These are phyloP conservation scores for Agaricus subrufescens DNA, from an alignment of 768 basidiomycete genomes.

Conservation along the genomic window DNA sequence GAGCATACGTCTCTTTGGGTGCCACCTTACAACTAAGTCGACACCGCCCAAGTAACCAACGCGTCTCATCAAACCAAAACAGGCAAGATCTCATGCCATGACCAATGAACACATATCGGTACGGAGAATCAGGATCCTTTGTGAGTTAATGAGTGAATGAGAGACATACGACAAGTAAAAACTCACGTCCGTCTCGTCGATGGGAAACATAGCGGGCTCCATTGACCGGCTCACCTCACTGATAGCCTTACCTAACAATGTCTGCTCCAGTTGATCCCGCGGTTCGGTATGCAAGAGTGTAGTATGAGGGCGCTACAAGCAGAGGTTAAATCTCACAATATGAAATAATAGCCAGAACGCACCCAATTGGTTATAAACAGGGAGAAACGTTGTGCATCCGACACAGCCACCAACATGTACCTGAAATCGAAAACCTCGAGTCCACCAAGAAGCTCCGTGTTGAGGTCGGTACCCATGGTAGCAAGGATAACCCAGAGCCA, in stretches of 20 bases:
- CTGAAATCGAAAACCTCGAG: no score
- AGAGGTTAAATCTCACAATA: background rate
- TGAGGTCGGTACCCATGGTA: no score
- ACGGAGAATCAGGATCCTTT: background rate
- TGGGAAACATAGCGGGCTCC: background rate
- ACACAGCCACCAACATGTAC: no score
- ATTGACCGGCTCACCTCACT: background rate
- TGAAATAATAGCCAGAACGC: background rate
- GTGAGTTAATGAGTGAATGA: background rate
- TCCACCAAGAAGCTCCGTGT: no score
- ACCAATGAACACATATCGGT: background rate
- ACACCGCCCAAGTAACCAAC: no score
- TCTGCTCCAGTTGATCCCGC: background rate
- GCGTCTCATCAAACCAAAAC: background rate
- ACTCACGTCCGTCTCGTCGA: background rate
- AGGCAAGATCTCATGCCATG: background rate
- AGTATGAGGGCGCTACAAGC: background rate
- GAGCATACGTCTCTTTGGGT: background rate
- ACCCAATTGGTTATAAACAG: no score
- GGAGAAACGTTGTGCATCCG: no score
- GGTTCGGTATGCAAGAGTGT: background rate
- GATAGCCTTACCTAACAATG: background rate
- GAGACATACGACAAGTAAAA: background rate
- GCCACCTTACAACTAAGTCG: background rate
- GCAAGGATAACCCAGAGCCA: no score